A percentile compares a stretch with the other conserved stretches of the same genome.
Evolutionary conservation across 2,329 filamentous ascomycete genomes (phyloP).

Genomic region (Diplodia sapinea): DNA sequence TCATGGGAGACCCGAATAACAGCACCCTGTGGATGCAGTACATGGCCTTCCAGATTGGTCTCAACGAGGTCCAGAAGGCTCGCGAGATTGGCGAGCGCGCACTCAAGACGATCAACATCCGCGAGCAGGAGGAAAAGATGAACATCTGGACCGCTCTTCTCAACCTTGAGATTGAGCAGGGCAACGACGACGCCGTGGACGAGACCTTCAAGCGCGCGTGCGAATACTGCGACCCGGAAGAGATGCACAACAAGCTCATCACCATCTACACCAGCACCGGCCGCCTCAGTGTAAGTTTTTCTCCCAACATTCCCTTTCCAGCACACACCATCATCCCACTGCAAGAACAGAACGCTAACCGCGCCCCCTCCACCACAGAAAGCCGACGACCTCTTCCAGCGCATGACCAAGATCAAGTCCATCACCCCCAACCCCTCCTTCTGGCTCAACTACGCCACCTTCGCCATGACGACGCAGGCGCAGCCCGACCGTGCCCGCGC

Average conservation of each 20-base stretch:
- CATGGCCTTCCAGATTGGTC: slow-evolving; percentile 97
- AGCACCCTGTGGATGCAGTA: slow-evolving; percentile 94
- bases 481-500: slow-evolving; percentile 76
- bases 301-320: not conserved
- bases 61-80: slow-evolving; percentile 86
- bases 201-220: slow-evolving; percentile 90
- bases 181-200: slow-evolving; percentile 80
- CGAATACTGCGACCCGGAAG: slow-evolving; percentile 89
- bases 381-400: slow-evolving; percentile 86
- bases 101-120: slow-evolving; percentile 86
- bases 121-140: slow-evolving; percentile 89
- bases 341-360: slow-evolving; percentile 32
- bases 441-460: slow-evolving; percentile 94
- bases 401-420: slow-evolving; percentile 81
- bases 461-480: slow-evolving; percentile 77
- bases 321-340: not conserved
- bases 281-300: slow-evolving; percentile 73
- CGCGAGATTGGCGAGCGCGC: slow-evolving; percentile 89
- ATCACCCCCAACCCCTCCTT: slow-evolving; percentile 79
- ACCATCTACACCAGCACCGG: slow-evolving; percentile 95
- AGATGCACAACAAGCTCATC: slow-evolving; percentile 85
- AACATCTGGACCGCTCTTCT: slow-evolving; percentile 95
- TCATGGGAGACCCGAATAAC: slow-evolving; percentile 92
- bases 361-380: slow-evolving; percentile 62
- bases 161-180: slow-evolving; percentile 92